Evolutionary conservation across 23 red algal genomes (phyloP).

Genomic region (Chondrus crispus): DNA sequence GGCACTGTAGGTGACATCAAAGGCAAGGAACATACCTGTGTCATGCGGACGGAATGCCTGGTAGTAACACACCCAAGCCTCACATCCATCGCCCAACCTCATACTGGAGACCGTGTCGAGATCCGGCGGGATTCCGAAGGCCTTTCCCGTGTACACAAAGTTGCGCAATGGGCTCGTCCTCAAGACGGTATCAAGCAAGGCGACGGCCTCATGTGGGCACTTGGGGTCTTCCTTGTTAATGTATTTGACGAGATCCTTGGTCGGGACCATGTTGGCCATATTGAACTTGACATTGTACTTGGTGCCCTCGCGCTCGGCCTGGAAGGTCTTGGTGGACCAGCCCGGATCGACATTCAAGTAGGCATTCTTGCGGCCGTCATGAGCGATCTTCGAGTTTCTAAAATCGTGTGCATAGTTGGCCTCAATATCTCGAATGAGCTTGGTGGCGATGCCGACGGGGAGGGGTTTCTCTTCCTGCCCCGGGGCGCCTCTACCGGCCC

Average conservation of each 20-base stretch:
- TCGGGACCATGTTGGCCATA: slow-evolving; percentile 34
- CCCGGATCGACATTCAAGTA: slow-evolving; percentile 25
- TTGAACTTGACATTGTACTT: slow-evolving; percentile 42
- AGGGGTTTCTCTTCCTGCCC: slow-evolving; percentile 36
- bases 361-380: slow-evolving; percentile 73
- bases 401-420: slow-evolving; percentile 1
- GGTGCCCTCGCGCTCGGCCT: slow-evolving; percentile 16
- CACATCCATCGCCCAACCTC: slow-evolving; percentile 48
- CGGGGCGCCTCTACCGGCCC: not conserved
- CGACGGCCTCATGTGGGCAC: slow-evolving; percentile 48
- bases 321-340: slow-evolving; percentile 25
- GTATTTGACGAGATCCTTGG: slow-evolving; percentile 40
- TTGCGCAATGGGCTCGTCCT: slow-evolving; percentile 54
- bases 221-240: slow-evolving; percentile 22
- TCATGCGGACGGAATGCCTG: slow-evolving; percentile 60
- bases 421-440: slow-evolving; percentile 40
- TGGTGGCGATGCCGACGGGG: slow-evolving; percentile 54
- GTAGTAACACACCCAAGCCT: slow-evolving; percentile 69
- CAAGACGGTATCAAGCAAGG: slow-evolving; percentile 49
- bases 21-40: slow-evolving; percentile 47
- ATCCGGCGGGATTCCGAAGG: slow-evolving; percentile 33
- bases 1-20: slow-evolving; percentile 63
- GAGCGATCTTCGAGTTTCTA: slow-evolving; percentile 42
- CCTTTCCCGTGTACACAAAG: slow-evolving; percentile 46
- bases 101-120: not conserved